Evolutionary conservation across 164 flowering plant genomes (phyloP), one percentile per base, ranked within the genome.

Genomic region (Tetrastigma voinierianum): DNA sequence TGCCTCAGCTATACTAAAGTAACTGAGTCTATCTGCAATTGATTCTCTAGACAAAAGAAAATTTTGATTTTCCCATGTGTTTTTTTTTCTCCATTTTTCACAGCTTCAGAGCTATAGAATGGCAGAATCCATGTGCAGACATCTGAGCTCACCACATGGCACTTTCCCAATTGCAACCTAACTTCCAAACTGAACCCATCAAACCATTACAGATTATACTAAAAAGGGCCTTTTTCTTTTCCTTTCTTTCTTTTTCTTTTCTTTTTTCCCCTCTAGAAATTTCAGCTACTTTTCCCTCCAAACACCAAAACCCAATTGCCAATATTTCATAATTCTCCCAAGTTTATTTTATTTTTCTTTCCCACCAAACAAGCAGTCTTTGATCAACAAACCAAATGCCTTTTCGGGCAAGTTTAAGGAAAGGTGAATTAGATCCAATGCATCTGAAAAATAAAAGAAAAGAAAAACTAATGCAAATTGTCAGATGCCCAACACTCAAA

Each of bases 11-110:
- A 6, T 49, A 14, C 52, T 49, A 49, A 49, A 14, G 15, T 3
- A 49, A 49, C 16, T n/a, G 18, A 20, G 46, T 45, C 21, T 69
- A 69, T 69, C 69, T 67, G 70, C 51, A 65, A 56, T 16, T 54
- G 68, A 65, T 69, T 61, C 70, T 66, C 73, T 74, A 55, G 70
- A 46, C 48, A 63, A 57, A 56, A 61, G 69, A 55, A 66, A 55
- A 65, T 4, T 48, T 48, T 19, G 58, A 43, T 20, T 59, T 46
- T 56, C 9, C 17, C n/a, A 67, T 1, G 7, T 10, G 16, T 49
- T 44, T 52, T 9, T 32, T 18, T 57, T 45, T n/a, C n/a, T n/a
- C n/a, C n/a, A n/a, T n/a, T n/a, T 55, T 24, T 12, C 10, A 46
- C 49, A 16, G 14, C 1, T 21, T 53, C 40, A 61, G n/a, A 47